Evolutionary conservation across 352 stramenopile genomes (phyloP), one percentile per base, ranked within the genome.

Genomic region (Phytophthora cryptogea): DNA sequence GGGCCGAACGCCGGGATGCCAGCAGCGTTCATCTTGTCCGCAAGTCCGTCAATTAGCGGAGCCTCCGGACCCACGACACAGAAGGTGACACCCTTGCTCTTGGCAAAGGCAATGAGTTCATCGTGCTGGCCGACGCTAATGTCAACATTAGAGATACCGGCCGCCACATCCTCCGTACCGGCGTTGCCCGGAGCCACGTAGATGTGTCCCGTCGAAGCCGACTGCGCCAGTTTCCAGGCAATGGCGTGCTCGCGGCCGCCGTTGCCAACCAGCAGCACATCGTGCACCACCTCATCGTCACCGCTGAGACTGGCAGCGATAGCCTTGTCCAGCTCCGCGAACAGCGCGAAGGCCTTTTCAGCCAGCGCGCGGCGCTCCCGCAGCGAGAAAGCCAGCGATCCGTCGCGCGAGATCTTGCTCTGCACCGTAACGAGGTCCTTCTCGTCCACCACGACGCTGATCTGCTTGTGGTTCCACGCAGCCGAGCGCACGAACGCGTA

Each of bases 31-130:
- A 99, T 83, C 72, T 94, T 93, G 83, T 99, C 97, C 10, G 94
- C 94, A 30, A 99, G 81, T 42, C 97, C 98, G 46, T 91, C 94
- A 30, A 99, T 96, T 14, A 99, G 78, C 7, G 97, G 97, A 11
- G 92, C 86, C 66, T 99, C 98, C 0, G 98, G 97, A 26, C 98
- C 98, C 11, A 99, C 95, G 23, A 99, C 95, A 37, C 98, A 97
- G 28, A 99, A 89, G 5, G 96, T 88, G 13, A 98, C 92, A 27
- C 83, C 86, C 70, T 98, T 98, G 55, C 85, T 80, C 50, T 76
- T 69, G 8, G 80, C 83, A 55, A 97, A 96, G 13, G 73, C 72
- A 13, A 96, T 76, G 13, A 96, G 69, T 49, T 82, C 78, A 26
- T 88, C 76, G 66, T 92, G 74, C 43, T 86, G 63, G 42, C 68